Percentiles rank a stretch among this genome's conserved stretches.
phyloP scores from a whole-genome alignment of 2,329 filamentous ascomycete species.

The Paracamarosporium sp. region DNA sequence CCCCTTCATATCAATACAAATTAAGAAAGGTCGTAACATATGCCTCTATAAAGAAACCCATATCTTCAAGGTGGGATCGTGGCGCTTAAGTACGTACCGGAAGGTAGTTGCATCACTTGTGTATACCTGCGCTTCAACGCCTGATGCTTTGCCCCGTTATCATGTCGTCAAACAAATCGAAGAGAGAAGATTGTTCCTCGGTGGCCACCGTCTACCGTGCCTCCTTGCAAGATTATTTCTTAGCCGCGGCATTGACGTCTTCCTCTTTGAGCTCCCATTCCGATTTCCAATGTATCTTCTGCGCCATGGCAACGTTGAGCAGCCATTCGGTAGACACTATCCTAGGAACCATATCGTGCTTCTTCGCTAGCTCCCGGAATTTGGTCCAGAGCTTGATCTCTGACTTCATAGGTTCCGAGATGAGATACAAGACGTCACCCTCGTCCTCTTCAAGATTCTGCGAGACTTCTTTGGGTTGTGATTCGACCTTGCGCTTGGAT shows the following conservation, averaged over 20 bases:
- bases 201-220: conserved; percentile 11
- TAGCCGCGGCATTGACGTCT: conserved; percentile 25
- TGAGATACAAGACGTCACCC: conserved; percentile 71
- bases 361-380: conserved; percentile 80
- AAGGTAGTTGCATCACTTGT: conserved; percentile 4
- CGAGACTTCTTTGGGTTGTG: conserved; percentile 40
- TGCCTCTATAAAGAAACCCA: not conserved
- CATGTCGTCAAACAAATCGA: not conserved
- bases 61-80: not conserved
- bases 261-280: conserved; percentile 45
- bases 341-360: conserved; percentile 78
- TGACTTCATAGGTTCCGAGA: conserved; percentile 69
- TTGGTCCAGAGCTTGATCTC: conserved; percentile 80
- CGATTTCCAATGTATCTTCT: conserved; percentile 64
- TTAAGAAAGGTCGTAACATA: not conserved
- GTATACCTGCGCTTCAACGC: conserved; percentile 22
- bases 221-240: conserved; percentile 15
- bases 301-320: conserved; percentile 85
- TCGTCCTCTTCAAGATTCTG: conserved; percentile 69
- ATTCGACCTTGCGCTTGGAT: conserved; percentile 42
- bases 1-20: conserved; percentile 6
- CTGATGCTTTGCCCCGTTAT: conserved; percentile 15
- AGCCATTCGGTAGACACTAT: conserved; percentile 91
- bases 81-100: not conserved
- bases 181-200: not conserved